Conservation (phyloP, 495 filamentous ascomycete species). For the Aspergillus panamensis region DNA sequence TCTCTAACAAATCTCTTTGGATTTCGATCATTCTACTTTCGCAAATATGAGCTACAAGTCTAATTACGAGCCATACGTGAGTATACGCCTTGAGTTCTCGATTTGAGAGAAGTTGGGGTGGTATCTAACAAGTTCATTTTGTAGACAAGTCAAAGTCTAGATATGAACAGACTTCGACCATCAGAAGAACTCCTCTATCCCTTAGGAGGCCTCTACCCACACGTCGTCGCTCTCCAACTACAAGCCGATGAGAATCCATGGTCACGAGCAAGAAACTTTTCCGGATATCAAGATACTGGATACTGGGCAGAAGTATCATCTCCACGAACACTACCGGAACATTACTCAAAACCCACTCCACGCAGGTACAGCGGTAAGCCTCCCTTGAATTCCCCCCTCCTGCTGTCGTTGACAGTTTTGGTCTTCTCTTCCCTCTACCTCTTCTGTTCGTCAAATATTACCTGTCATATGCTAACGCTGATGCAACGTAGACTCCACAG, state of each 20-base stretch:
- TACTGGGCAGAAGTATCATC: conserved; percentile 41
- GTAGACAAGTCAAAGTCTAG: conserved; percentile 24
- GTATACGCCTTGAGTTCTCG: conserved; percentile 8
- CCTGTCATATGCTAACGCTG: conserved; percentile 11
- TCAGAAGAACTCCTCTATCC: conserved; percentile 38
- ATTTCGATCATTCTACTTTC: conserved; percentile 1
- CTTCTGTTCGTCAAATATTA: conserved; percentile 2
- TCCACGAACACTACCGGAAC: conserved; percentile 26
- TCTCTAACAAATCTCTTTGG: conserved; percentile 1
- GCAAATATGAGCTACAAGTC: conserved; percentile 41
- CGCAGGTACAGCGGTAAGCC: conserved; percentile 33
- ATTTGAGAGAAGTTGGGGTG: background rate
- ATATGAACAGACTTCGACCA: conserved; percentile 28
- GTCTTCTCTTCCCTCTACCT: background rate
- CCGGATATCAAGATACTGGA: conserved; percentile 35
- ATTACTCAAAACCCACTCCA: conserved; percentile 15
- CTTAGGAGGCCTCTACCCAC: conserved; percentile 39
- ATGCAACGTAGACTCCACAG: conserved; percentile 12
- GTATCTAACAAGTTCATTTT: background rate
- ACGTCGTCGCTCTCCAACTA: conserved; percentile 40
- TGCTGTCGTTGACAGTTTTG: conserved; percentile 3
- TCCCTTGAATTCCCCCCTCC: conserved; percentile 1
- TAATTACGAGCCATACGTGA: conserved; percentile 45
- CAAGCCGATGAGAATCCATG: conserved; percentile 28
- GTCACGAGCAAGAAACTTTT: conserved; percentile 36